These are phyloP conservation scores for Yamadazyma scolyti DNA, from an alignment of 805 yeast species.

Conservation along the genomic window DNA sequence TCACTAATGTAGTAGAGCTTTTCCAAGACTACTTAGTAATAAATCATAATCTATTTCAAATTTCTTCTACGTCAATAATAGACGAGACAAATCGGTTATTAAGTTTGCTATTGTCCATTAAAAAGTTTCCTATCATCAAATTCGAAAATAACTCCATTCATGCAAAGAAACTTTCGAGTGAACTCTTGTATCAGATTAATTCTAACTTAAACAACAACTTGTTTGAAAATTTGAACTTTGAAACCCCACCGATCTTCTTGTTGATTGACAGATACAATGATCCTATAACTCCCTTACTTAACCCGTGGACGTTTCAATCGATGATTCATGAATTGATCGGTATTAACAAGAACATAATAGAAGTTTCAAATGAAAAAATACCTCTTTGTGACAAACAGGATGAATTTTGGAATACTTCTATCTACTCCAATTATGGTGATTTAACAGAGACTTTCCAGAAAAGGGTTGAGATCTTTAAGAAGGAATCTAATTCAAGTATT, in stretches of 20 bases:
- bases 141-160: slow-evolving; percentile 73
- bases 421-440: slow-evolving; percentile 93
- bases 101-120: slow-evolving; percentile 67
- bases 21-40: slow-evolving; percentile 80
- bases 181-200: slow-evolving; percentile 53
- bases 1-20: slow-evolving; percentile 72
- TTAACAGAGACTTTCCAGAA: slow-evolving; percentile 82
- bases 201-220: slow-evolving; percentile 53
- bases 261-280: slow-evolving; percentile 83
- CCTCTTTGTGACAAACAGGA: slow-evolving; percentile 64
- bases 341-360: slow-evolving; percentile 76
- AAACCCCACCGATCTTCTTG: slow-evolving; percentile 69
- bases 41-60: slow-evolving; percentile 58
- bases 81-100: slow-evolving; percentile 38
- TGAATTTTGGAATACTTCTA: slow-evolving; percentile 69
- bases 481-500: slow-evolving; percentile 72
- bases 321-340: slow-evolving; percentile 94
- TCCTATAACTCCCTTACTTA: slow-evolving; percentile 86
- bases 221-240: slow-evolving; percentile 65
- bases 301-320: slow-evolving; percentile 98
- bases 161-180: slow-evolving; percentile 61
- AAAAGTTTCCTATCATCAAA: slow-evolving; percentile 73
- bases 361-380: slow-evolving; percentile 45
- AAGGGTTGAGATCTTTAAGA: slow-evolving; percentile 78
- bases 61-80: slow-evolving; percentile 21